Conservation (phyloP, 1,284 basidiomycete species). For the Papiliotrema nemorosa region DNA sequence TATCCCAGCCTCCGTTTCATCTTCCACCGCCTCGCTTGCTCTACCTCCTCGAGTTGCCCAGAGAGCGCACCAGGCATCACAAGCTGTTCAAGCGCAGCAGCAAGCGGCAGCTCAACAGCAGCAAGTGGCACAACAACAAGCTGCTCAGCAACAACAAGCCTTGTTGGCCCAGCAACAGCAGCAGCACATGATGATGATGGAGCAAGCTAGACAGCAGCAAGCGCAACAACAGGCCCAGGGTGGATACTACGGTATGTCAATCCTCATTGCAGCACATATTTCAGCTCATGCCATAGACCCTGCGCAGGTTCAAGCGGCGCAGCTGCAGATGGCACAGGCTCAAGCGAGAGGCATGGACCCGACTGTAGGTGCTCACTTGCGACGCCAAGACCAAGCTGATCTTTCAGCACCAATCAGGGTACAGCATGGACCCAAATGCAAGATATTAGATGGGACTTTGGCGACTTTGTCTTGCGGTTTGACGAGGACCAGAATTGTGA, state of each 20-base stretch:
- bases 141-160: slow-evolving; percentile 42
- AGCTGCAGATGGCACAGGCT: slow-evolving; percentile 40
- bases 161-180: slow-evolving; percentile 18
- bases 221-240: slow-evolving; percentile 20
- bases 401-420: slow-evolving; percentile 1
- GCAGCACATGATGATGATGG: slow-evolving; percentile 34
- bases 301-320: slow-evolving; percentile 46
- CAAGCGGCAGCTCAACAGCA: slow-evolving; percentile 18
- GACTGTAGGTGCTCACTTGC: slow-evolving; percentile 29
- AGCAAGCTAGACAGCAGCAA: slow-evolving; percentile 29
- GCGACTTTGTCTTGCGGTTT: background rate
- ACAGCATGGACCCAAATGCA: slow-evolving; percentile 10
- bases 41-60: slow-evolving; percentile 42
- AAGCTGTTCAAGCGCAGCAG: slow-evolving; percentile 41
- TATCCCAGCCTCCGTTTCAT: slow-evolving; percentile 26
- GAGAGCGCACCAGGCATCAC: slow-evolving; percentile 36
- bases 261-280: background rate
- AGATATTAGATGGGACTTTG: slow-evolving; percentile 1
- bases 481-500: no score
- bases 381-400: background rate
- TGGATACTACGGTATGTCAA: slow-evolving; percentile 35
- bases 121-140: slow-evolving; percentile 48
- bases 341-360: slow-evolving; percentile 26
- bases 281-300: slow-evolving; percentile 3
- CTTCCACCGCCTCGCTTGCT: slow-evolving; percentile 34